Conservation (phyloP, 2,329 filamentous ascomycete genomes). For the Rhinocladiella mackenziei region DNA sequence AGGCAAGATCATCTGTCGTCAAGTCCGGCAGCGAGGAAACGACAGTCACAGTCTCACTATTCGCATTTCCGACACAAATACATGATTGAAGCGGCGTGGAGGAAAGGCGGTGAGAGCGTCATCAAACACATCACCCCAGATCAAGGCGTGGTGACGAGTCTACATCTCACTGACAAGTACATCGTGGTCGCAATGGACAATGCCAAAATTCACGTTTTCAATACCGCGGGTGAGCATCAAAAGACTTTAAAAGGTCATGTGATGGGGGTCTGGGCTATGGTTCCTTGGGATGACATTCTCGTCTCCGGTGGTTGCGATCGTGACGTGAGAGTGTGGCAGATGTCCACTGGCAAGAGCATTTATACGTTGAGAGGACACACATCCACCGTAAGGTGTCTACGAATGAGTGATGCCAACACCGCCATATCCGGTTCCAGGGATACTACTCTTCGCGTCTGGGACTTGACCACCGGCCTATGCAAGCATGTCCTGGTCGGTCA, state of each 20-base stretch:
- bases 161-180: conserved; percentile 91
- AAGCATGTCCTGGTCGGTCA: conserved; percentile 90
- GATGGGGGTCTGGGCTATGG: conserved; percentile 99
- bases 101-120: conserved; percentile 79
- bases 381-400: conserved; percentile 91
- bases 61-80: conserved; percentile 98
- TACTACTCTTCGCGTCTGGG: conserved; percentile 92
- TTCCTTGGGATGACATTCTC: conserved; percentile 91
- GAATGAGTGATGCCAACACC: conserved; percentile 92
- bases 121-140: conserved; percentile 90
- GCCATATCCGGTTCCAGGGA: conserved; percentile 96
- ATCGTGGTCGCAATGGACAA: conserved; percentile 98
- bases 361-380: conserved; percentile 91
- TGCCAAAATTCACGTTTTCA: conserved; percentile 96
- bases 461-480: conserved; percentile 81
- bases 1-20: conserved; percentile 18
- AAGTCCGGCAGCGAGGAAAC: conserved; percentile 38
- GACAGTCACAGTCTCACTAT: conserved; percentile 77
- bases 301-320: conserved; percentile 96
- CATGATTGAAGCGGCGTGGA: conserved; percentile 95
- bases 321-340: conserved; percentile 94
- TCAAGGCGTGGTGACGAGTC: conserved; percentile 90
- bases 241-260: conserved; percentile 91
- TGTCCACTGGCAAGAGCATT: conserved; percentile 76
- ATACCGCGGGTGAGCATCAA: conserved; percentile 81